Percentiles rank a stretch among this genome's conserved stretches.
Conservation (phyloP, 23 red algal genomes). For the Gracilaria domingensis region DNA sequence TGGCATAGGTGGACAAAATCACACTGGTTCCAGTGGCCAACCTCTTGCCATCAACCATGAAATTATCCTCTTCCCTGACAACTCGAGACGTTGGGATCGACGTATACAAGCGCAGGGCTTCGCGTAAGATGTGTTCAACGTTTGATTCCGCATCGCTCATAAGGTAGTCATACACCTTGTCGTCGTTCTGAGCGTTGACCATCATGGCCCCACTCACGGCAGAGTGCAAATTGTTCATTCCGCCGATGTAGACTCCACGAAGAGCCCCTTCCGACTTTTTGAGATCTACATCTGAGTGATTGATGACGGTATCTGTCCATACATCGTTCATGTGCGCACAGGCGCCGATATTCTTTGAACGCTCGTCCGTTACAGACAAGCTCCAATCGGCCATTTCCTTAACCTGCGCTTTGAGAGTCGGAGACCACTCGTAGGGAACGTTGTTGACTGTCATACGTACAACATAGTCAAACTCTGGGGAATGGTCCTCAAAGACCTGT, state of each 20-base stretch:
- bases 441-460: not conserved
- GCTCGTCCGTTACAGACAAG: not conserved
- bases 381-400: not conserved
- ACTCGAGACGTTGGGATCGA: not conserved
- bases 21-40: not conserved
- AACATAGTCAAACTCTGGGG: constrained; percentile 13
- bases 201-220: not conserved
- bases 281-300: constrained; percentile 10
- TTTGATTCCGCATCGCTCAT: not conserved
- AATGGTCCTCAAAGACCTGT: not conserved
- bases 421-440: constrained; percentile 31
- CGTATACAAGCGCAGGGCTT: constrained; percentile 16
- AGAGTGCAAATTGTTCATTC: constrained; percentile 21
- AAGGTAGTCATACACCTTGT: constrained; percentile 5
- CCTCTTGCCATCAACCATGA: constrained; percentile 20
- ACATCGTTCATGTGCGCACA: not conserved
- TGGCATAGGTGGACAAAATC: constrained; percentile 8
- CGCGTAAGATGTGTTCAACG: not conserved
- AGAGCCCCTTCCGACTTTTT: not conserved
- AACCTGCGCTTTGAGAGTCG: not conserved
- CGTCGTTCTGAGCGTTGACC: not conserved
- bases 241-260: not conserved
- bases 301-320: constrained; percentile 12
- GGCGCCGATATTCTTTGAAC: not conserved
- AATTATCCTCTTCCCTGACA: constrained; percentile 28